Conservation (phyloP, 805 yeast genomes). For the Candida quercuum region DNA sequence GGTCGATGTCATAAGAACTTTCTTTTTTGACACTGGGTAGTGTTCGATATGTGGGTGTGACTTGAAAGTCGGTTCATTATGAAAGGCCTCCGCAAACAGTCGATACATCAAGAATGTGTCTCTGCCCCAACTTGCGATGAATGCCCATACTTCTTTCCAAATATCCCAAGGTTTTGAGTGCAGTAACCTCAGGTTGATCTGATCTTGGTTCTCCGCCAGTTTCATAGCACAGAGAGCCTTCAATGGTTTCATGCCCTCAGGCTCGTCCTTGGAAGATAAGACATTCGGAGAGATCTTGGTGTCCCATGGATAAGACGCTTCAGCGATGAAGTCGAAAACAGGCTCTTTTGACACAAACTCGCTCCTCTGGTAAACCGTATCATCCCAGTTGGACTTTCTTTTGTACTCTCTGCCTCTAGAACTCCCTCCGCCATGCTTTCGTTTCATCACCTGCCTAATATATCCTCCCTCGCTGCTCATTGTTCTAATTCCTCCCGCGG, state of each 20-base stretch:
- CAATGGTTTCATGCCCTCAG: conserved; percentile 12
- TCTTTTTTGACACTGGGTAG: conserved; percentile 12
- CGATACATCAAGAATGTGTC: conserved; percentile 27
- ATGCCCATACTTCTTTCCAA: conserved; percentile 31
- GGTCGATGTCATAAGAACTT: conserved; percentile 12
- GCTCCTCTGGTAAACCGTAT: too few species aligned
- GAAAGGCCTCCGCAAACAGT: conserved; percentile 24
- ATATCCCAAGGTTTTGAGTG: conserved; percentile 17
- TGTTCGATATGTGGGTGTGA: conserved; percentile 13
- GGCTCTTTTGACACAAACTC: too few species aligned
- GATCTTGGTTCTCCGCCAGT: conserved; percentile 22
- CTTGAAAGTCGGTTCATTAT: conserved; percentile 9
- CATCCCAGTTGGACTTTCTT: too few species aligned
- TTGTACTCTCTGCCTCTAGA: too few species aligned
- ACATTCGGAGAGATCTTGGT: conserved; percentile 7
- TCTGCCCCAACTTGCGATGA: conserved; percentile 21
- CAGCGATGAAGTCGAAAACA: too few species aligned
- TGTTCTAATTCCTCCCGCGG: too few species aligned
- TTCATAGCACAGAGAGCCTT: conserved; percentile 20
- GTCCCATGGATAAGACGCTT: conserved; percentile 16
- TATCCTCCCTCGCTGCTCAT: too few species aligned
- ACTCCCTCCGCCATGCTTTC: too few species aligned
- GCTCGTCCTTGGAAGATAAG: conserved; percentile 6
- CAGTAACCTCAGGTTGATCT: conserved; percentile 19
- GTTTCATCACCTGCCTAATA: too few species aligned